Conservation (phyloP, 768 basidiomycete genomes). For the Mrakia blollopis region DNA sequence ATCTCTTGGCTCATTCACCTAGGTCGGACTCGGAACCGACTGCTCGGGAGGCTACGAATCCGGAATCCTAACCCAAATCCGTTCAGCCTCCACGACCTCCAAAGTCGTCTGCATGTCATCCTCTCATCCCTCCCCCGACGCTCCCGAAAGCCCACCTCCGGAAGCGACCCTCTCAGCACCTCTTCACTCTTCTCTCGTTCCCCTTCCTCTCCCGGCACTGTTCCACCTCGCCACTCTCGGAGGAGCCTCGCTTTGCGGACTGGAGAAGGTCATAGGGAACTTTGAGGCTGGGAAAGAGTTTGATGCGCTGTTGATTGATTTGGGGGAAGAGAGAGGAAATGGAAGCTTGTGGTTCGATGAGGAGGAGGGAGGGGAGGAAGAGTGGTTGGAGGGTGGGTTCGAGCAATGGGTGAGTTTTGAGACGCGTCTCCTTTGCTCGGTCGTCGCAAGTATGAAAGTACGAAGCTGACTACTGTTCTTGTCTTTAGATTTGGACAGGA, state of each 20-base stretch:
- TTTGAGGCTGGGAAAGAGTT: slow-evolving; percentile 79
- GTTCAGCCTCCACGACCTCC: slow-evolving; percentile 63
- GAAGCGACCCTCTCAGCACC: slow-evolving; percentile 54
- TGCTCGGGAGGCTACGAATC: slow-evolving; percentile 74
- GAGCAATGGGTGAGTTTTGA: slow-evolving; percentile 48
- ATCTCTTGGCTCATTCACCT: not conserved
- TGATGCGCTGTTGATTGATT: slow-evolving; percentile 73
- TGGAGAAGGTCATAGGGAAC: slow-evolving; percentile 66
- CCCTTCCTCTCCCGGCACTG: slow-evolving; percentile 67
- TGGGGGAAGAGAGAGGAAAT: slow-evolving; percentile 54
- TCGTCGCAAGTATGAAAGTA: not conserved
- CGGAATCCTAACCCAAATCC: slow-evolving; percentile 68
- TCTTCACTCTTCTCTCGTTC: slow-evolving; percentile 37
- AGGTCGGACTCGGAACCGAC: slow-evolving; percentile 95
- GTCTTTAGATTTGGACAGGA: slow-evolving; percentile 62
- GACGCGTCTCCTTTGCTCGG: not conserved
- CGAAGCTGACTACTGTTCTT: not conserved
- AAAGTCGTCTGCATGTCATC: slow-evolving; percentile 58
- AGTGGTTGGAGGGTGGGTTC: slow-evolving; percentile 56
- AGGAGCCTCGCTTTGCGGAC: slow-evolving; percentile 74
- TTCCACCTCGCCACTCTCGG: slow-evolving; percentile 88
- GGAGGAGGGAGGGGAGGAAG: slow-evolving; percentile 38
- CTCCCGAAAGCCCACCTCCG: slow-evolving; percentile 75
- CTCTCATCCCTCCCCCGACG: slow-evolving; percentile 52
- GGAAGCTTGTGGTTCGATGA: slow-evolving; percentile 56